Evolutionary conservation across 2,329 filamentous ascomycete species (phyloP), one percentile per base, ranked within the genome.

Genomic region (Thielaviopsis ethacetica): DNA sequence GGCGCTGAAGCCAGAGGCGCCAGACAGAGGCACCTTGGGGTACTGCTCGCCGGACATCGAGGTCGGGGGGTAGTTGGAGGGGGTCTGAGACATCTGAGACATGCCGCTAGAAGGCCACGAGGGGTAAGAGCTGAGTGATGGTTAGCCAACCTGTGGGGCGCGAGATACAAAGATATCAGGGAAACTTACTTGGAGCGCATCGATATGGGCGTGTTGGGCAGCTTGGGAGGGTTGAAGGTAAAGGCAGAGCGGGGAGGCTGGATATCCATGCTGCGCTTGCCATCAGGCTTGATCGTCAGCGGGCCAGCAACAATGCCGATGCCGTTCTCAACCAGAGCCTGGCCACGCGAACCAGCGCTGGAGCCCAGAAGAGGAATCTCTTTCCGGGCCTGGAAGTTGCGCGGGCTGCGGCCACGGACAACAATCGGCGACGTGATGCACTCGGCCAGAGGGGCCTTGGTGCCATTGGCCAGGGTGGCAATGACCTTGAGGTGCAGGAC

Each of bases 341-440:
- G 91, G 49, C 89, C 83, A n/a, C 85, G 79, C 27, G 87, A 87
- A 26, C 84, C 84, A 22, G 85, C 85, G 63, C 86, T 88, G 17
- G 80, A 83, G 19, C 87, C 88, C 58, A 89, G 80, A 53, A 97
- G 78, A 2, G 91, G 90, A 62, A 95, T 86, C 69, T 97, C 91
- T 70, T 95, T 96, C 57, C 91, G 80, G 10, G 90, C 86, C 70
- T 95, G 90, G 70, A 97, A 97, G 71, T 97, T 97, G 44, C 91
- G 81, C 3, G 91, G 91, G 70, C 91, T 96, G 65, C 91, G 82
- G 41, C 91, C 91, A 62, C 91, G 85, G 30, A 97, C 91, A 58
- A 97, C 94, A 65, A 97, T 91, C 1, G 91, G 88, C 0, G 89
- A 86, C 0, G 91, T 96, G 30, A 84, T 84, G 17, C 89, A 83